These are phyloP conservation scores for Xylariaceae sp. DNA, from an alignment of 2,329 filamentous ascomycete genomes.

Conservation along the genomic window DNA sequence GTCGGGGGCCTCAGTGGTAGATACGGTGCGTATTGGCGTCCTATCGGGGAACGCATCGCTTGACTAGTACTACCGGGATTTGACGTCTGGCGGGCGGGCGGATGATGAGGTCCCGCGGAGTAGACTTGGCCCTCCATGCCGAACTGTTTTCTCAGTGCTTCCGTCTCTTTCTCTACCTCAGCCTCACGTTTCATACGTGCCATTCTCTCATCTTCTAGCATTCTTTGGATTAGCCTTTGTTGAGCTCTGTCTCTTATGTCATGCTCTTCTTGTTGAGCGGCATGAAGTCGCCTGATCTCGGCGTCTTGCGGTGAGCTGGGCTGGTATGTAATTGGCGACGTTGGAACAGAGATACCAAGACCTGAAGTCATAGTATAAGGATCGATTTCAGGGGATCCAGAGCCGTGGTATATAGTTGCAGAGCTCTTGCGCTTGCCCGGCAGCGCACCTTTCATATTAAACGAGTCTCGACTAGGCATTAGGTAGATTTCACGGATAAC, in stretches of 20 bases:
- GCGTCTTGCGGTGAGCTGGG: slow-evolving; percentile 36
- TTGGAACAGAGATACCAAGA: slow-evolving; percentile 40
- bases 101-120: slow-evolving; percentile 27
- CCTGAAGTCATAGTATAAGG: slow-evolving; percentile 39
- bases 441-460: slow-evolving; percentile 60
- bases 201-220: slow-evolving; percentile 61
- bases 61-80: slow-evolving; percentile 1
- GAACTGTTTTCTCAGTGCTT: slow-evolving; percentile 65
- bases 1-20: slow-evolving; percentile 45
- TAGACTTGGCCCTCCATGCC: slow-evolving; percentile 50
- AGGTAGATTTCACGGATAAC: slow-evolving; percentile 63
- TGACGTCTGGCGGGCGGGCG: slow-evolving; percentile 34
- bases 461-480: slow-evolving; percentile 63
- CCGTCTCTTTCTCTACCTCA: slow-evolving; percentile 73
- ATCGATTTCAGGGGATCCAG: slow-evolving; percentile 24
- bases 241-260: slow-evolving; percentile 54
- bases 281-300: slow-evolving; percentile 69
- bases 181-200: slow-evolving; percentile 52
- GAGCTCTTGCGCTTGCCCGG: slow-evolving; percentile 41
- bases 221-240: slow-evolving; percentile 55
- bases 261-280: slow-evolving; percentile 48
- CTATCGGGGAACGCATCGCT: slow-evolving; percentile 18
- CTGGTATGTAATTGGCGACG: slow-evolving; percentile 26
- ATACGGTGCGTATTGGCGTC: slow-evolving; percentile 29
- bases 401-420: slow-evolving; percentile 32